These are phyloP conservation scores for Calvatia gigantea DNA, from an alignment of 768 basidiomycete species.

Conservation along the genomic window DNA sequence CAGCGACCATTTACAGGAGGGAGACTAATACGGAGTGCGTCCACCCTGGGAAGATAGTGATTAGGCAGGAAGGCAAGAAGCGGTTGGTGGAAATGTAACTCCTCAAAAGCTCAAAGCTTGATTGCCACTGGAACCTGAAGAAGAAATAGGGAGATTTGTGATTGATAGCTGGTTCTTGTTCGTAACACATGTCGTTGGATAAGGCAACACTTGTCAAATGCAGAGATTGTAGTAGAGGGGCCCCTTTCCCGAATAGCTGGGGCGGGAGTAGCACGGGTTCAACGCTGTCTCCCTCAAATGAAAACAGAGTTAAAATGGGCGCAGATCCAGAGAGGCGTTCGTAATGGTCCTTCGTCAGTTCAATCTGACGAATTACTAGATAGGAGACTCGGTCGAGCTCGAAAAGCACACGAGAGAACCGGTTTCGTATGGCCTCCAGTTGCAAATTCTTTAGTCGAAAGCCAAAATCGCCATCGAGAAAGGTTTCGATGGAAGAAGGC, in stretches of 20 bases:
- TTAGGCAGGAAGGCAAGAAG: not conserved
- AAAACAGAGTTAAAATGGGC: not conserved
- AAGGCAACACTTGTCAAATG: not conserved
- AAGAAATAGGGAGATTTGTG: not conserved
- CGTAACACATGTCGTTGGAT: not conserved
- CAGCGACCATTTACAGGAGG: not conserved
- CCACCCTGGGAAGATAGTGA: not conserved
- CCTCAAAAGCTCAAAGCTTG: not conserved
- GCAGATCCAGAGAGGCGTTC: not conserved
- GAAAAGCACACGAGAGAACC: not conserved
- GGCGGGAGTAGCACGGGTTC: not conserved
- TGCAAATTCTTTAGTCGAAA: not conserved
- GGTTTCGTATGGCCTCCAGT: not conserved
- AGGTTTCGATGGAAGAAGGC: not conserved
- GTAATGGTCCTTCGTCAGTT: not conserved
- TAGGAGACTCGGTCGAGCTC: slow-evolving; percentile 1
- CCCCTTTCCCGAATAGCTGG: not conserved
- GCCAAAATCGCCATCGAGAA: not conserved
- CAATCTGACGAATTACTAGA: not conserved
- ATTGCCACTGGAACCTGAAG: slow-evolving; percentile 6
- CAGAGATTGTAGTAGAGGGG: not conserved
- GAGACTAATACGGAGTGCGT: not conserved
- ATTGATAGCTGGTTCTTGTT: not conserved
- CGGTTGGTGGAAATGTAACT: not conserved
- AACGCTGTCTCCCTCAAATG: not conserved